Percentiles rank a stretch among this genome's conserved stretches.
Evolutionary conservation across 2,329 filamentous ascomycete genomes (phyloP).

Genomic region (Penicillium palitans): DNA sequence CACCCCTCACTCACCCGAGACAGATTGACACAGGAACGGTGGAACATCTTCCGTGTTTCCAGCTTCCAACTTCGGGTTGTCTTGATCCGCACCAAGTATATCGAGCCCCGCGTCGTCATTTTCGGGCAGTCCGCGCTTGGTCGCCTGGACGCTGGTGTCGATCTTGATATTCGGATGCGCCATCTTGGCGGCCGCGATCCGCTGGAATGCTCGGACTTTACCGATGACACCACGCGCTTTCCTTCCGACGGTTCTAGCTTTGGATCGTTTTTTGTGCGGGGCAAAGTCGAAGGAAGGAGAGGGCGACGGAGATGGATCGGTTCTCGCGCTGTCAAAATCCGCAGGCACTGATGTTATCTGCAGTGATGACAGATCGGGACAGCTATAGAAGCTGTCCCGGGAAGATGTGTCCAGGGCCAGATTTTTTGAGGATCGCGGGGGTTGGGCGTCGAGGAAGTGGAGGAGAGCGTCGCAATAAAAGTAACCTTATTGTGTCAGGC

Average conservation of each 20-base stretch:
- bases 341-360: conserved; percentile 31
- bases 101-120: conserved; percentile 36
- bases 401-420: conserved; percentile 43
- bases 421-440: conserved; percentile 35
- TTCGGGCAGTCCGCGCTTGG: conserved; percentile 41
- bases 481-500: conserved; percentile 13
- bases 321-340: conserved; percentile 29
- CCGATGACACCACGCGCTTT: conserved; percentile 45
- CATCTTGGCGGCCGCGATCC: conserved; percentile 44
- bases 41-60: conserved; percentile 37
- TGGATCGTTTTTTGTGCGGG: conserved; percentile 36
- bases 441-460: conserved; percentile 23
- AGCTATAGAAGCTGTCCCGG: conserved; percentile 46
- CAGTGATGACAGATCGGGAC: conserved; percentile 44
- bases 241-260: conserved; percentile 36
- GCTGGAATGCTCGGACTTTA: conserved; percentile 43
- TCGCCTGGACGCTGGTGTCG: conserved; percentile 40
- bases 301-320: conserved; percentile 34
- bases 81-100: conserved; percentile 29
- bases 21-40: conserved; percentile 41
- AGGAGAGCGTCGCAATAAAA: conserved; percentile 21
- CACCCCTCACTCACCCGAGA: conserved; percentile 37
- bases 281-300: conserved; percentile 31
- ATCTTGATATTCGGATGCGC: conserved; percentile 43
- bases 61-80: conserved; percentile 29